Evolutionary conservation across 495 filamentous ascomycete genomes (phyloP).

Genomic region (Aspergillus nanangensis): DNA sequence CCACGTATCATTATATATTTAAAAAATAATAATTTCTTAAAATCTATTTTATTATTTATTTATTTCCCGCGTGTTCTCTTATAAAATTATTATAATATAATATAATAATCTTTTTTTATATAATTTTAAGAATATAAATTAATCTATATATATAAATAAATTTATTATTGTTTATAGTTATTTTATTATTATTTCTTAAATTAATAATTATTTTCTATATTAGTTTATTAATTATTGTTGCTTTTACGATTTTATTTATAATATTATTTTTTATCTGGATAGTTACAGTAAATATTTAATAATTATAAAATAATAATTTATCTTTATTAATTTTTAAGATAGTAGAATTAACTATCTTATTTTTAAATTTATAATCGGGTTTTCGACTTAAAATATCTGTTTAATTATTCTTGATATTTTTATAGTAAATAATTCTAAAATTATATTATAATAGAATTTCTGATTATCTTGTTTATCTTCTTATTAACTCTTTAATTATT

Average conservation of each 20-base stretch:
- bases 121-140: neutral
- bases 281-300: neutral
- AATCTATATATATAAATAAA: neutral
- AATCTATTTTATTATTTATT: too few species aligned
- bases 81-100: neutral
- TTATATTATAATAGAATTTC: neutral
- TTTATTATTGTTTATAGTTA: neutral
- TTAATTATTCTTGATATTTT: neutral
- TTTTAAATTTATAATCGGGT: too few species aligned
- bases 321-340: neutral
- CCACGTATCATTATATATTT: neutral
- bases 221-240: neutral
- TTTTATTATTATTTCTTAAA: neutral
- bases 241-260: too few species aligned
- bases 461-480: neutral
- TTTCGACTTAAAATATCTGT: too few species aligned
- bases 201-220: neutral
- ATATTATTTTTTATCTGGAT: too few species aligned
- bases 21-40: too few species aligned
- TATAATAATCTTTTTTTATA: neutral
- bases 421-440: too few species aligned
- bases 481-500: neutral
- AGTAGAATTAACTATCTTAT: too few species aligned
- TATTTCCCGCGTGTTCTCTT: too few species aligned
- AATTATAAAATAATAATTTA: neutral